Conservation (phyloP, 164 flowering plant species). For the Sextonia rubra region DNA sequence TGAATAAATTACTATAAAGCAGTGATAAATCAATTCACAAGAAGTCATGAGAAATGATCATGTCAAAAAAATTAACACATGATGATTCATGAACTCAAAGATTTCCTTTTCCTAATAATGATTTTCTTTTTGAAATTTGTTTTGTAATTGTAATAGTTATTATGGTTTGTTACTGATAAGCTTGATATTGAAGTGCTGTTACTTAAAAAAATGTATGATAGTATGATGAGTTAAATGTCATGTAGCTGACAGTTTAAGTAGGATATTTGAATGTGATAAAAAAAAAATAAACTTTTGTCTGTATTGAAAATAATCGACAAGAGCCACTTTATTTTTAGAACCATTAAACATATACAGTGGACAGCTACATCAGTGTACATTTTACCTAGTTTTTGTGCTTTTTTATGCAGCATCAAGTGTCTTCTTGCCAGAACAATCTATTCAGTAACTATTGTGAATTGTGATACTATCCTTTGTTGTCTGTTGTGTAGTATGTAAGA, state of each 20-base stretch:
- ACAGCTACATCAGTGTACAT: neutral
- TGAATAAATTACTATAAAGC: no score
- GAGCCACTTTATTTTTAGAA: neutral
- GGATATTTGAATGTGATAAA: neutral
- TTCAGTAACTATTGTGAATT: neutral
- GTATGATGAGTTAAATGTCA: neutral
- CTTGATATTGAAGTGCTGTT: no score
- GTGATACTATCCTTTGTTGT: neutral
- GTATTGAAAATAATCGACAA: neutral
- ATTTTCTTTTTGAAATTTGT: neutral
- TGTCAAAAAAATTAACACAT: neutral
- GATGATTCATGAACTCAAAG: neutral
- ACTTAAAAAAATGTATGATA: no score
- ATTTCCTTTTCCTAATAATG: neutral
- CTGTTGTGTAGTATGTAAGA: slow-evolving; percentile 32
- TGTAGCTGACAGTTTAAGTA: neutral
- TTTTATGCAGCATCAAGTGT: neutral
- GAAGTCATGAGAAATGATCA: neutral
- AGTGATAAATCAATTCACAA: no score
- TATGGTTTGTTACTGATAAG: no score
- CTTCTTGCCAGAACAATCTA: neutral
- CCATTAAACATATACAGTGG: neutral
- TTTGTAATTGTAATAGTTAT: no score
- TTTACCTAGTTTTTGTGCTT: neutral
- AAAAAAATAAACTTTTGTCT: no score